A percentile compares a stretch with the other conserved stretches of the same genome.
Conservation (phyloP, 495 filamentous ascomycete species). For the Aspergillus sclerotioniger region DNA sequence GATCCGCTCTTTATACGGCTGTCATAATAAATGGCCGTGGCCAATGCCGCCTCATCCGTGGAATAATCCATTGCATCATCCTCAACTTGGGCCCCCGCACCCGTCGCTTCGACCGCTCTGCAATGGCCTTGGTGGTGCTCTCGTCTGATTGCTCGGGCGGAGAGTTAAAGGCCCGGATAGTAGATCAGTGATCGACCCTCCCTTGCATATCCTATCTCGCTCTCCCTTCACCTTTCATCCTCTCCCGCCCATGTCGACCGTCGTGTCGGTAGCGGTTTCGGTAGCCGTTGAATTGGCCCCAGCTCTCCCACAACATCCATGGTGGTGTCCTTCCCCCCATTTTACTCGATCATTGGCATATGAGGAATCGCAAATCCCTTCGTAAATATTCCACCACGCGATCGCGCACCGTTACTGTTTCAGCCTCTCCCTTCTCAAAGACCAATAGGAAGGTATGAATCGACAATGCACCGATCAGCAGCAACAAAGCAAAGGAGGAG, state of each 20-base stretch:
- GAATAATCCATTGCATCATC: background rate
- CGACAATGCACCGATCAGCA: background rate
- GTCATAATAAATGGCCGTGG: background rate
- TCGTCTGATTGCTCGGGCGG: background rate
- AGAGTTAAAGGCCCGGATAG: background rate
- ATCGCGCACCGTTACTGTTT: no score
- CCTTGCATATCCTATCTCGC: slow-evolving; percentile 8
- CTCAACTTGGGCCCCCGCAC: background rate
- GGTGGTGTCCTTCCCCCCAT: no score
- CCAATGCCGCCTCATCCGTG: background rate
- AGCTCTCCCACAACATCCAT: no score
- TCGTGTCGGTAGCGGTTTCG: no score
- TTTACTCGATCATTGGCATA: no score
- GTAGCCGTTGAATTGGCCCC: no score
- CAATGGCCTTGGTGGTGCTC: background rate
- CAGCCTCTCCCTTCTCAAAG: no score
- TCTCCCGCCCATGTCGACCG: no score
- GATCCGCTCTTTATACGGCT: background rate
- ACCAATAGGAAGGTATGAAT: background rate
- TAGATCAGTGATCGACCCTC: slow-evolving; percentile 7
- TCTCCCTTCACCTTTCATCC: no score
- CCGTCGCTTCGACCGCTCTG: background rate
- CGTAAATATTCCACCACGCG: no score
- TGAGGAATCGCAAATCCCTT: no score
- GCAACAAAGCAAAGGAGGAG: background rate